Percentiles rank a stretch among this genome's conserved stretches.
Evolutionary conservation across 108 stramenopile genomes (phyloP).

Genomic region (Nitzschia putrida): DNA sequence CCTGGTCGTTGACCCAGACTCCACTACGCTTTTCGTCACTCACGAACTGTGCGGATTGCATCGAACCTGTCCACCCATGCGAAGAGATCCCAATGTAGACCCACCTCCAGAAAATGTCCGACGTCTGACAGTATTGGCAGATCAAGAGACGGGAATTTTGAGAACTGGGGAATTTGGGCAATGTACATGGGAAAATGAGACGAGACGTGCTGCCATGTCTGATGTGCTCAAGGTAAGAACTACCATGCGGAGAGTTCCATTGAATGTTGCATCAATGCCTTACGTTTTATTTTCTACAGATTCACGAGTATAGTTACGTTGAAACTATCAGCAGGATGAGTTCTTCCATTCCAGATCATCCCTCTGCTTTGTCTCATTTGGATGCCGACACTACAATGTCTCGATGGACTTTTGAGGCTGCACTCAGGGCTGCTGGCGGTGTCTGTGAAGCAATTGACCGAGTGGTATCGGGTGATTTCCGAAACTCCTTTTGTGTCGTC

Average conservation of each 20-base stretch:
- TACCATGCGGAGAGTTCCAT: neutral
- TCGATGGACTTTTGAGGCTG: constrained; percentile 89
- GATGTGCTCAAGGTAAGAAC: constrained; percentile 77
- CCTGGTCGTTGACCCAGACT: constrained; percentile 83
- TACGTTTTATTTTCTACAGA: constrained; percentile 10
- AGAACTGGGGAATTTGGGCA: constrained; percentile 69
- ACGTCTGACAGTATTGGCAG: constrained; percentile 76
- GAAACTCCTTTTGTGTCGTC: constrained; percentile 93
- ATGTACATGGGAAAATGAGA: constrained; percentile 71
- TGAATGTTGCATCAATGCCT: neutral
- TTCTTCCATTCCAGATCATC: constrained; percentile 81
- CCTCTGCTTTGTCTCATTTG: constrained; percentile 75
- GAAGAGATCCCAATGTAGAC: constrained; percentile 63
- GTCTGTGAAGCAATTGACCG: constrained; percentile 88
- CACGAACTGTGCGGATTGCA: constrained; percentile 84
- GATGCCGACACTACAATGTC: constrained; percentile 88
- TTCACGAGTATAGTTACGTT: constrained; percentile 87
- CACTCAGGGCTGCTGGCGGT: constrained; percentile 85
- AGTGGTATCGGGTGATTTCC: constrained; percentile 76
- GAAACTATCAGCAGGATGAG: constrained; percentile 78
- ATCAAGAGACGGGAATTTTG: constrained; percentile 80
- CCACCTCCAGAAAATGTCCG: constrained; percentile 89
- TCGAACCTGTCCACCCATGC: constrained; percentile 82
- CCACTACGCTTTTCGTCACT: constrained; percentile 66
- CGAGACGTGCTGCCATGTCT: constrained; percentile 73